Evolutionary conservation across 768 basidiomycete genomes (phyloP).

Genomic region (Mycena sanguinolenta): DNA sequence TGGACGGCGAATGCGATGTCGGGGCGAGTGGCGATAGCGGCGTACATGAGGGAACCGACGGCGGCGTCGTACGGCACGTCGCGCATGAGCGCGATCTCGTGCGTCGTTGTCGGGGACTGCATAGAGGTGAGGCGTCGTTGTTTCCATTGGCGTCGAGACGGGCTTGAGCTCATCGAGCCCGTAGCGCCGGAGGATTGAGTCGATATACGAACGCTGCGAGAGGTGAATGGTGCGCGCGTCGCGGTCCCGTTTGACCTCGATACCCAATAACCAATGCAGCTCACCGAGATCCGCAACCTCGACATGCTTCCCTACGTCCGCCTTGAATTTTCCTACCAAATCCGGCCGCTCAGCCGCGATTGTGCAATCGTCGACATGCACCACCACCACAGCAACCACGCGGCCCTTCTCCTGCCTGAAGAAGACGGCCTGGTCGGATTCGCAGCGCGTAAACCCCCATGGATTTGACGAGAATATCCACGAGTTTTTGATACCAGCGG

Average conservation of each 20-base stretch:
- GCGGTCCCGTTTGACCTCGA: slow-evolving; percentile 6
- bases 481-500: slow-evolving; percentile 1
- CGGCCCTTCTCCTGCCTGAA: not conserved
- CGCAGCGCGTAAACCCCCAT: not conserved
- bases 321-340: not conserved
- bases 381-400: not conserved
- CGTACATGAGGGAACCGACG: no score
- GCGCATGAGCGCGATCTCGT: no score
- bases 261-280: not conserved
- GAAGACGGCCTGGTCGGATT: slow-evolving; percentile 6
- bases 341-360: not conserved
- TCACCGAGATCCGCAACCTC: slow-evolving; percentile 8
- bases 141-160: not conserved
- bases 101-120: no score
- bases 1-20: no score
- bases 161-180: not conserved
- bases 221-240: not conserved
- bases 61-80: no score
- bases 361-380: slow-evolving; percentile 4
- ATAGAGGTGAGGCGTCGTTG: not conserved
- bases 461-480: not conserved
- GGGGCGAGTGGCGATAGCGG: no score
- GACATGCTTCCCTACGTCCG: not conserved
- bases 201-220: slow-evolving; percentile 1
- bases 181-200: not conserved